Evolutionary conservation across 371 early-diverging fungal species (phyloP), one percentile per base, ranked within the genome.

Genomic region (Syncephalastrum sp.): DNA sequence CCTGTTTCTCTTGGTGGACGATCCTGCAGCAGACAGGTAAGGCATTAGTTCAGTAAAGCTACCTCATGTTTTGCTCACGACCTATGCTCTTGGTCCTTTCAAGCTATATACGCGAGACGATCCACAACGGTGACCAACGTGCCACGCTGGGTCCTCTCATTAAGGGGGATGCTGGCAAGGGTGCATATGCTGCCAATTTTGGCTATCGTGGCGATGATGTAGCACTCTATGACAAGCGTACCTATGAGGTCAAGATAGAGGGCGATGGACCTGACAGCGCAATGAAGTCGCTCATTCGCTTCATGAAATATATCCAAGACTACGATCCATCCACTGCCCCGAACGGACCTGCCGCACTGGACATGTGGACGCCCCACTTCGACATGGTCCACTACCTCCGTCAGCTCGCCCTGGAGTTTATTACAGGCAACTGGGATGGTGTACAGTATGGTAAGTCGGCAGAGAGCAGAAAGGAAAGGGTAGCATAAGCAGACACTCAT

Each of bases 351-450:
- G 25, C 29, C 6, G 43, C 52, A 15, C 45, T 50, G 10, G 49
- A 53, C 5, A n/a, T 45, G n/a, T 70, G 66, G 66, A 33, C 48
- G 3, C 25, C 52, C 16, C 17, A 56, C 10, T 19, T 66, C 23
- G 70, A 70, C 56, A 48, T 65, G 14, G 53, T 50, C 4, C 51
- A 47, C n/a, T 65, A 47, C 49, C 33, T 76, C 54, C 80, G 80
- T 21, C 73, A 74, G 56, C 54, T 74, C 51, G 78, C 74, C 8
- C 7, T 71, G n/a, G 78, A 77, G 48, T 77, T 72, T 65, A 57
- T 77, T 7, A 53, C 55, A 3, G 74, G 74, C 14, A 66, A 68
- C 16, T 74, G 63, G 61, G 74, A 70, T 50, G 70, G 48, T 29
- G 48, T 65, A n/a, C 61, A 58, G 19, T 70, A 70, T 38, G 54